phyloP scores from a whole-genome alignment of 805 yeast species.

The Tetrapisispora nanseiensis region DNA sequence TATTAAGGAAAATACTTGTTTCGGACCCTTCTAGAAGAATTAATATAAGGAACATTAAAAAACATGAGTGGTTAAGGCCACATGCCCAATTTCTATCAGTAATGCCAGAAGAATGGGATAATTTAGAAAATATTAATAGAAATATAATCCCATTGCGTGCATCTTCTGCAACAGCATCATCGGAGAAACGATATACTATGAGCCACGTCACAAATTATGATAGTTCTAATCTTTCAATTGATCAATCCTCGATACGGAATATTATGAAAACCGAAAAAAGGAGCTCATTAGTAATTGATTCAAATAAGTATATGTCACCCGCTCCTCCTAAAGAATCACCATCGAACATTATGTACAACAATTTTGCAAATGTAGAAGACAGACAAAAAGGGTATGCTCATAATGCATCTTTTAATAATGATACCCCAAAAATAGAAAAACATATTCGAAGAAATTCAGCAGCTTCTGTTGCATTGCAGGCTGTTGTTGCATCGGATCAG shows the following conservation, averaged over 20 bases:
- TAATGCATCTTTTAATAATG: slow-evolving; percentile 5
- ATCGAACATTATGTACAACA: slow-evolving; percentile 45
- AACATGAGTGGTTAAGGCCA: slow-evolving; percentile 84
- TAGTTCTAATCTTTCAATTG: neutral
- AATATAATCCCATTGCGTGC: slow-evolving; percentile 13
- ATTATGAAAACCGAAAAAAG: slow-evolving; percentile 24
- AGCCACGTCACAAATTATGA: neutral
- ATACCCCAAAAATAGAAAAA: slow-evolving; percentile 12
- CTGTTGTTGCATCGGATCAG: slow-evolving; percentile 56
- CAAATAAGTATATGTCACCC: slow-evolving; percentile 37
- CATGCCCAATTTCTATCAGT: slow-evolving; percentile 75
- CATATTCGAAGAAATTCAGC: slow-evolving; percentile 37
- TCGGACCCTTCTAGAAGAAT: slow-evolving; percentile 77
- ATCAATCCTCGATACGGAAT: neutral
- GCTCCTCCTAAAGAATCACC: slow-evolving; percentile 64
- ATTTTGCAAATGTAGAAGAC: slow-evolving; percentile 29
- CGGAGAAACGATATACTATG: neutral
- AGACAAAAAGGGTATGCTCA: neutral
- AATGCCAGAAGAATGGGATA: slow-evolving; percentile 87
- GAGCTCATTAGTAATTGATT: slow-evolving; percentile 27
- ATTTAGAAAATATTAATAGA: slow-evolving; percentile 29
- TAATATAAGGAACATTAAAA: slow-evolving; percentile 54
- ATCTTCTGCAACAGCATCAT: neutral
- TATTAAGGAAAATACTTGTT: slow-evolving; percentile 73
- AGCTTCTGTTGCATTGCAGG: slow-evolving; percentile 62